A percentile compares a stretch with the other conserved stretches of the same genome.
These are phyloP conservation scores for Aristolochia californica DNA, from an alignment of 164 flowering plant species.

Conservation along the genomic window DNA sequence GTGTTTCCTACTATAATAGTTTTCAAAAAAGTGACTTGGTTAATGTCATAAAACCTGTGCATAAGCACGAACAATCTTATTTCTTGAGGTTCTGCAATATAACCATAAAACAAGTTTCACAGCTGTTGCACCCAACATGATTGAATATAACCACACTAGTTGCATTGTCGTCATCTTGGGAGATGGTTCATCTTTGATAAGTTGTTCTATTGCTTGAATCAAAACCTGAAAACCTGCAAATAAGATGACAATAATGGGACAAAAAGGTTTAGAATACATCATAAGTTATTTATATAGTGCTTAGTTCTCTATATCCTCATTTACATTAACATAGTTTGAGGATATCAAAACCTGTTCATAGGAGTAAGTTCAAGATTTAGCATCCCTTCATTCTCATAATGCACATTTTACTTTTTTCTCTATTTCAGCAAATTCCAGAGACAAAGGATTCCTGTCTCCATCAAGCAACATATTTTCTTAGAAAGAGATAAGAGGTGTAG, in stretches of 20 bases:
- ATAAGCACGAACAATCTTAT: slow-evolving; percentile 92
- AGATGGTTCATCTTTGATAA: slow-evolving; percentile 37
- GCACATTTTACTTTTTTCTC: too few relatives aligned
- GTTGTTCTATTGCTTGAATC: slow-evolving; percentile 63
- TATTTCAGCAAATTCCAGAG: too few relatives aligned
- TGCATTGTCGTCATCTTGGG: slow-evolving; percentile 42
- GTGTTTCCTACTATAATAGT: neutral
- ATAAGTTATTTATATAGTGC: too few relatives aligned
- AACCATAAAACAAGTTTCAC: slow-evolving; percentile 76
- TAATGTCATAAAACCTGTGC: slow-evolving; percentile 47
- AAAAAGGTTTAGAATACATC: too few relatives aligned
- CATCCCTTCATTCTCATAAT: too few relatives aligned
- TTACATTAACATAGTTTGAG: too few relatives aligned
- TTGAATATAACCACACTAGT: slow-evolving; percentile 59
- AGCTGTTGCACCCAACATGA: slow-evolving; percentile 71
- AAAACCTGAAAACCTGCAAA: slow-evolving; percentile 85
- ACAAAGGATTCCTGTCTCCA: too few relatives aligned
- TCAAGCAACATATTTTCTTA: too few relatives aligned
- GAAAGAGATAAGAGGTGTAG: too few relatives aligned
- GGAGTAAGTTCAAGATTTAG: too few relatives aligned
- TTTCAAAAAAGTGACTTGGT: neutral
- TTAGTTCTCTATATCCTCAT: too few relatives aligned
- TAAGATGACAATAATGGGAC: neutral
- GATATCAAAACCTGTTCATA: too few relatives aligned
- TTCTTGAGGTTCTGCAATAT: slow-evolving; percentile 77